Conservation (phyloP, 345 rosid species). For the Acer saccharum region DNA sequence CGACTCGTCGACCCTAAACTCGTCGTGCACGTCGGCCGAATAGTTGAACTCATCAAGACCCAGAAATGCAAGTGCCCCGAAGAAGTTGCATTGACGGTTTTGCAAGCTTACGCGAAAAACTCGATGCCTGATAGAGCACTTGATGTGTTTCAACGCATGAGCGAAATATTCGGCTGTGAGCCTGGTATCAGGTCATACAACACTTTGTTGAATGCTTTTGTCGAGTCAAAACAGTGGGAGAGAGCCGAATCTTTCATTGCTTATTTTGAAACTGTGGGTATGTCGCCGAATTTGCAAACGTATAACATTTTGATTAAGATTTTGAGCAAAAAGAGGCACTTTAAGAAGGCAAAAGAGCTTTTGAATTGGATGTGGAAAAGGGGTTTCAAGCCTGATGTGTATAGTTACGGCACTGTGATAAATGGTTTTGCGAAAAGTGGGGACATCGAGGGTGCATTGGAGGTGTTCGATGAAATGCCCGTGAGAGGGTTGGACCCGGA, state of each 20-base stretch:
- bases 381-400: conserved; percentile 57
- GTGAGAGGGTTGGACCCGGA: conserved; percentile 52
- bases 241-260: conserved; percentile 56
- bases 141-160: conserved; percentile 60
- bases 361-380: conserved; percentile 62
- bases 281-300: conserved; percentile 69
- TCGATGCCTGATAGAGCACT: conserved; percentile 67
- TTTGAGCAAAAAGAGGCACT: conserved; percentile 63
- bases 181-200: conserved; percentile 76
- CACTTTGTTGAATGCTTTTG: conserved; percentile 61
- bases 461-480: conserved; percentile 86
- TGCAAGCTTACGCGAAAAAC: conserved; percentile 66
- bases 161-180: conserved; percentile 65
- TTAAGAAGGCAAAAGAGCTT: conserved; percentile 53
- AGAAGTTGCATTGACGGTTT: conserved; percentile 67
- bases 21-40: conserved; percentile 46
- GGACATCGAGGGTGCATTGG: conserved; percentile 49
- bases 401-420: conserved; percentile 65
- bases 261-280: conserved; percentile 46
- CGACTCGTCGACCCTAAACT: conserved; percentile 55
- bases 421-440: conserved; percentile 54
- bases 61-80: conserved; percentile 70
- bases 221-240: conserved; percentile 56
- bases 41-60: conserved; percentile 58
- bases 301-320: conserved; percentile 77